phyloP scores from a whole-genome alignment of 306 rosid genomes.

The Vigna nakashimae region DNA sequence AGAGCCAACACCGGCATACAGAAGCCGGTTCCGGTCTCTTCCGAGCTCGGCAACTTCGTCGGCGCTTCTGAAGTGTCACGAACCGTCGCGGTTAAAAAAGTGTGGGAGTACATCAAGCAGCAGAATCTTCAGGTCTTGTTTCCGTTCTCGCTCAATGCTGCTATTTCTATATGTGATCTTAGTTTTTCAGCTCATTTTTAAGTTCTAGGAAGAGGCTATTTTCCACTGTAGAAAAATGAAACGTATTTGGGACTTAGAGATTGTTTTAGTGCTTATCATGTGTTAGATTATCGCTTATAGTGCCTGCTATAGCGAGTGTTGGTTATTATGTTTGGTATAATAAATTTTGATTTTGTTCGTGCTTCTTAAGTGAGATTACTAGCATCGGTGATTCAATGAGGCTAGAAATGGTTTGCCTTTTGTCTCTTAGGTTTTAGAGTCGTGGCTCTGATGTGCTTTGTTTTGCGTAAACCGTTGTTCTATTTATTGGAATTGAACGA shows the following conservation, averaged over 20 bases:
- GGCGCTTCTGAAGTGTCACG: slow-evolving; percentile 52
- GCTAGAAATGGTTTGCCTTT: background rate
- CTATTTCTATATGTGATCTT: slow-evolving; percentile 19
- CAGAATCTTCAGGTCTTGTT: slow-evolving; percentile 58
- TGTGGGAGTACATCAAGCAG: slow-evolving; percentile 57
- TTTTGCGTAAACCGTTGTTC: background rate
- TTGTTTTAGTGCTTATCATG: background rate
- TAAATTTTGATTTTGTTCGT: slow-evolving; percentile 5
- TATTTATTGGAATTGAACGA: background rate
- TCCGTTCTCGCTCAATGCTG: slow-evolving; percentile 12
- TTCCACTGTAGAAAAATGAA: background rate
- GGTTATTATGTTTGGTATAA: slow-evolving; percentile 19
- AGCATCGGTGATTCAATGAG: background rate
- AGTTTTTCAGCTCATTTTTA: background rate
- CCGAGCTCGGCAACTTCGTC: slow-evolving; percentile 55
- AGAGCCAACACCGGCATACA: slow-evolving; percentile 38
- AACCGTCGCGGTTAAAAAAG: slow-evolving; percentile 53
- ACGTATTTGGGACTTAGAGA: background rate
- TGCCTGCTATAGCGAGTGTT: background rate
- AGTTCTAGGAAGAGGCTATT: background rate
- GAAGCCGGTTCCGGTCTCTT: slow-evolving; percentile 58
- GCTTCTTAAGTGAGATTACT: background rate
- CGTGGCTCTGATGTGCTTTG: background rate
- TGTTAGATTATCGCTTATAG: background rate
- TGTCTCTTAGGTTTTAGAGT: background rate